Conservation (phyloP, 345 rosid genomes). For the Bruguiera sexangula region DNA sequence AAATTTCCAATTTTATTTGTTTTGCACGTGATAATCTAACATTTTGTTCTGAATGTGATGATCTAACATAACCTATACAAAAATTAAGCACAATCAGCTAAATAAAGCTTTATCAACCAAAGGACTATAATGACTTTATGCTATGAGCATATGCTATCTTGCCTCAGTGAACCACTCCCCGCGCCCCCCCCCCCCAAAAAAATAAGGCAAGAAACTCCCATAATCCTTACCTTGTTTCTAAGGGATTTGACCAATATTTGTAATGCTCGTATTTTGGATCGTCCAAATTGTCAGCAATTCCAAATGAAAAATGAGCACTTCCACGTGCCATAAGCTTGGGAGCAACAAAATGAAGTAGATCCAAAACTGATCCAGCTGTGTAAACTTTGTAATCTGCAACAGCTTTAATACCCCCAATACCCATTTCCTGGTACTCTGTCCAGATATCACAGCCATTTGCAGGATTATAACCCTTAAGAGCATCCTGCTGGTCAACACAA, state of each 20-base stretch:
- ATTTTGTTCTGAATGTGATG: not conserved
- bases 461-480: constrained; percentile 35
- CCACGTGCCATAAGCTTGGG: constrained; percentile 67
- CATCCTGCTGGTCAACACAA: constrained; percentile 35
- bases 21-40: not conserved
- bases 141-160: too few species aligned
- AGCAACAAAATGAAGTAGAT: constrained; percentile 59
- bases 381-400: constrained; percentile 47
- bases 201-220: not conserved
- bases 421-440: constrained; percentile 65
- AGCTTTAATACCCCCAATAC: constrained; percentile 44
- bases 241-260: constrained; percentile 70
- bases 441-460: constrained; percentile 51
- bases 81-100: not conserved
- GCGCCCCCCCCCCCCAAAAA: too few species aligned
- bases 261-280: constrained; percentile 57
- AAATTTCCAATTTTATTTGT: not conserved
- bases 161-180: too few species aligned
- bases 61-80: not conserved
- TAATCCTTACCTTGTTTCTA: constrained; percentile 57
- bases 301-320: constrained; percentile 58
- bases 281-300: constrained; percentile 65
- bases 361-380: constrained; percentile 52
- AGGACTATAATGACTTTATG: too few species aligned
- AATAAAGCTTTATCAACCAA: not conserved